Base-by-base conservation (phyloP, 805 yeast genomes). In the Monosporozyma servazzii region DNA sequence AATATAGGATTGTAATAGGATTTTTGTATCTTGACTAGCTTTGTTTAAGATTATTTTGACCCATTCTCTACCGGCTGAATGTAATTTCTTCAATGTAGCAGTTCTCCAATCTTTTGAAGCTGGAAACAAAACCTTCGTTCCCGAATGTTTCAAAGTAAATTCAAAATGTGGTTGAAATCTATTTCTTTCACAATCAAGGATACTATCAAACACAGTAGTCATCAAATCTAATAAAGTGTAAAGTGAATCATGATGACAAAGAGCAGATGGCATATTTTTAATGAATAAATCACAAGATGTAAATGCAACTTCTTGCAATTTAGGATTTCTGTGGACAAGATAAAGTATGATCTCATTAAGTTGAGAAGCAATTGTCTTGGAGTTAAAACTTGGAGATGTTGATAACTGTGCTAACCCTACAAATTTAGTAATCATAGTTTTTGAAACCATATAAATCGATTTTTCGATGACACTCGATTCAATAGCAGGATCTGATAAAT, bases 401-500 rank as follows among this genome's bases (percentile, higher is more conserved):
- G 84, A 82, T 31, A 71, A 65, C 43, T 76, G 71, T n/a, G 82
- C 72, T 18, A 75, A 64, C 27, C 68, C 66, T 42, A 83, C 72
- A 59, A 75, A 89, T 56, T 78, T 81, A 40, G 75, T 74, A 27
- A 80, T 76, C 49, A 85, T 74, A 47, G 78, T 74, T 54, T 74
- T 74, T 0, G 91, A 79, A 53, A 91, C 77, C 5, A 76, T 75
- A 0, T 83, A 83, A 65, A 90, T 77, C 53, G 77, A 80, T 55
- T 77, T 82, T 50, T 83, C 86, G 13, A 88, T 77, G 9, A 83
- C 87, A 37, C 81, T 76, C 37, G 86, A 78, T 37, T 76, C 73
- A 55, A 88, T 74, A 0, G 95, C 84, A 2, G 96, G 93, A 62
- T 93, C 98, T 1, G 93, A 85, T 58, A 85, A 84, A 68, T 93